phyloP scores from a whole-genome alignment of 192 early-diverging fungal species.

The Podila verticillata region DNA sequence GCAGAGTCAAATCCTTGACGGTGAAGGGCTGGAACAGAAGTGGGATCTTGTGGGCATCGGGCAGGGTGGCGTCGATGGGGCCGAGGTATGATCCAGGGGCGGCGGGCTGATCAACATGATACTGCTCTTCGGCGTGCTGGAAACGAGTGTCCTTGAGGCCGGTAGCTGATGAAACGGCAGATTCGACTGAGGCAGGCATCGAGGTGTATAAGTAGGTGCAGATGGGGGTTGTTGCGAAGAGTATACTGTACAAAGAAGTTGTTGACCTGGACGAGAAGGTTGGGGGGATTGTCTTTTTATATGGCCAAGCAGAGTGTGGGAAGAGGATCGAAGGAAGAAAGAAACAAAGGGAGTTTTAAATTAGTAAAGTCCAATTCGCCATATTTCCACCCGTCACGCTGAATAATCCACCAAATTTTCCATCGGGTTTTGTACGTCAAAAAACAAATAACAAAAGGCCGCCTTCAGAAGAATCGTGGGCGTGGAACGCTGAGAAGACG shows the following conservation, averaged over 20 bases:
- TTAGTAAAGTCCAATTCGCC: no score
- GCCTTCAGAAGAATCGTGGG: no score
- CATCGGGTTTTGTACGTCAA: no score
- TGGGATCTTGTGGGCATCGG: conserved; percentile 12
- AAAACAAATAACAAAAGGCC: no score
- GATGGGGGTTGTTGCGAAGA: not conserved
- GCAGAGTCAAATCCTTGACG: conserved; percentile 68
- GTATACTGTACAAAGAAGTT: not conserved
- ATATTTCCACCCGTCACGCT: no score
- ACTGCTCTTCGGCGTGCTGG: conserved; percentile 13
- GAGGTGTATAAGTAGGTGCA: no score
- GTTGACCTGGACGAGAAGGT: not conserved
- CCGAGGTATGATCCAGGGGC: conserved; percentile 20
- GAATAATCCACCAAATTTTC: no score
- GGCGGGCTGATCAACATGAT: conserved; percentile 13
- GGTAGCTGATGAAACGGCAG: not conserved
- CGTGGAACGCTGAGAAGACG: no score
- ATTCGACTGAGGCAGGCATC: not conserved
- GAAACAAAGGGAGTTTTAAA: no score
- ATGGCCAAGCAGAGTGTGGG: not conserved
- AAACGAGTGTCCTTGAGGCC: not conserved
- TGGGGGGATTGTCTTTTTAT: not conserved
- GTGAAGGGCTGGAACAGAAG: conserved; percentile 72
- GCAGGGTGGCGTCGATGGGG: conserved; percentile 7
- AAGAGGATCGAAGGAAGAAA: not conserved